Conservation (phyloP, 768 basidiomycete species). For the Auricularia heimuer region DNA sequence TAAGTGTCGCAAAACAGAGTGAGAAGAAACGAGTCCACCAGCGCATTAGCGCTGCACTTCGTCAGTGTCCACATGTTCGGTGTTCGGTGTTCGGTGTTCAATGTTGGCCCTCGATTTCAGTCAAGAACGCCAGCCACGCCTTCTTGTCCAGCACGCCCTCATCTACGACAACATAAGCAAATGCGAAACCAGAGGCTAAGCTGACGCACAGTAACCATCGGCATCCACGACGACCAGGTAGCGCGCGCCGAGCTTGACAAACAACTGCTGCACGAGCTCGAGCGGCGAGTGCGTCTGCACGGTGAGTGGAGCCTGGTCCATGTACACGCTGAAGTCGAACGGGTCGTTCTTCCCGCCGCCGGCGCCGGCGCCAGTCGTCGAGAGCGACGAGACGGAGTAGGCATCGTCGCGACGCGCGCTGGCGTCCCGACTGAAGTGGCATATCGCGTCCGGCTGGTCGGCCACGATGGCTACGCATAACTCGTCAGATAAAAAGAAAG, state of each 20-base stretch:
- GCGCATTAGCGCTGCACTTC: too few species aligned
- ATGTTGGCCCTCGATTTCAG: constrained; percentile 47
- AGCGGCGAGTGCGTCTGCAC: constrained; percentile 78
- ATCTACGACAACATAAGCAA: constrained; percentile 33
- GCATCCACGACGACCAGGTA: constrained; percentile 79
- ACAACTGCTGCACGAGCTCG: constrained; percentile 88
- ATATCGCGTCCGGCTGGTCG: constrained; percentile 53
- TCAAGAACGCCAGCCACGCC: constrained; percentile 82
- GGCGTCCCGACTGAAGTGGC: constrained; percentile 46
- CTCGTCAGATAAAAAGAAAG: not conserved
- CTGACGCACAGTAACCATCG: constrained; percentile 65
- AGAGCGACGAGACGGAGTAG: constrained; percentile 11
- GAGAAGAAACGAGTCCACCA: too few species aligned
- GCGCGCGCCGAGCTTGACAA: constrained; percentile 86
- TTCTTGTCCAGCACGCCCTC: constrained; percentile 93
- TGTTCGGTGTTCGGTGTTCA: not conserved
- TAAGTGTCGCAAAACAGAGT: not conserved
- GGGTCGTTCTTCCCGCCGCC: constrained; percentile 33
- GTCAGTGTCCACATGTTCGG: too few species aligned
- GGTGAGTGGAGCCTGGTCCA: constrained; percentile 88
- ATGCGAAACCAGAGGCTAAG: constrained; percentile 2
- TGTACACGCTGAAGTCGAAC: constrained; percentile 79
- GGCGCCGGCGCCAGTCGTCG: constrained; percentile 28
- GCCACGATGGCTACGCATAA: constrained; percentile 52
- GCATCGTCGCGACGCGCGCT: constrained; percentile 8